phyloP scores from a whole-genome alignment of 768 basidiomycete species.

The Steccherinum ochraceum region DNA sequence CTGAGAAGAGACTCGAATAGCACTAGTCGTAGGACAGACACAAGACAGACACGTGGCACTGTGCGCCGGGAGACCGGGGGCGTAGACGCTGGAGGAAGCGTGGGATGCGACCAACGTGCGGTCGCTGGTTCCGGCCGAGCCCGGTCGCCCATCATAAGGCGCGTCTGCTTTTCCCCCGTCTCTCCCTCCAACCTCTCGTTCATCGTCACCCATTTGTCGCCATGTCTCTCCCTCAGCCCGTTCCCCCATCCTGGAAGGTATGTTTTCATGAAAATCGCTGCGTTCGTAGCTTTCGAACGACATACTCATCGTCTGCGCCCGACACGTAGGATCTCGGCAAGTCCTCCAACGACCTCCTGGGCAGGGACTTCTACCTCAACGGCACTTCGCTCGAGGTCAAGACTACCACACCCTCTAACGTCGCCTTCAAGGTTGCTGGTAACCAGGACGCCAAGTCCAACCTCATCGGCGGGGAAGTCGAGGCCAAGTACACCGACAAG shows the following conservation, averaged over 20 bases:
- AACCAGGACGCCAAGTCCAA: slow-evolving; percentile 67
- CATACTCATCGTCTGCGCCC: slow-evolving; percentile 1
- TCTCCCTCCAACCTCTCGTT: slow-evolving; percentile 1
- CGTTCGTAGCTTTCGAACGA: background rate
- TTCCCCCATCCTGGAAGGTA: slow-evolving; percentile 97
- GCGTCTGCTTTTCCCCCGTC: slow-evolving; percentile 13
- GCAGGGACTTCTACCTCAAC: slow-evolving; percentile 85
- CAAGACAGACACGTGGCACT: no score
- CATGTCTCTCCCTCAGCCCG: slow-evolving; percentile 92
- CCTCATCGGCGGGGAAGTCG: slow-evolving; percentile 83
- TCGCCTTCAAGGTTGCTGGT: slow-evolving; percentile 92
- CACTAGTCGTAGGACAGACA: no score
- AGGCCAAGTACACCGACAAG: slow-evolving; percentile 90
- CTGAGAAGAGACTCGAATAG: no score
- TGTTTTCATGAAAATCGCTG: slow-evolving; percentile 11
- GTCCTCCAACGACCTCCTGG: slow-evolving; percentile 91
- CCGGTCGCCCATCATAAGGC: slow-evolving; percentile 21
- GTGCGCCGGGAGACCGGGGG: no score
- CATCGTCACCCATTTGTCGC: slow-evolving; percentile 23
- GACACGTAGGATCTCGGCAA: slow-evolving; percentile 81
- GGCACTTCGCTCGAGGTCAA: slow-evolving; percentile 76
- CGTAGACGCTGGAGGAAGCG: no score
- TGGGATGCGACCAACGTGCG: background rate
- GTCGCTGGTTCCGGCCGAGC: slow-evolving; percentile 13
- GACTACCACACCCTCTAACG: slow-evolving; percentile 82